phyloP scores from a whole-genome alignment of 495 filamentous ascomycete genomes.

The Daldinia bambusicola region DNA sequence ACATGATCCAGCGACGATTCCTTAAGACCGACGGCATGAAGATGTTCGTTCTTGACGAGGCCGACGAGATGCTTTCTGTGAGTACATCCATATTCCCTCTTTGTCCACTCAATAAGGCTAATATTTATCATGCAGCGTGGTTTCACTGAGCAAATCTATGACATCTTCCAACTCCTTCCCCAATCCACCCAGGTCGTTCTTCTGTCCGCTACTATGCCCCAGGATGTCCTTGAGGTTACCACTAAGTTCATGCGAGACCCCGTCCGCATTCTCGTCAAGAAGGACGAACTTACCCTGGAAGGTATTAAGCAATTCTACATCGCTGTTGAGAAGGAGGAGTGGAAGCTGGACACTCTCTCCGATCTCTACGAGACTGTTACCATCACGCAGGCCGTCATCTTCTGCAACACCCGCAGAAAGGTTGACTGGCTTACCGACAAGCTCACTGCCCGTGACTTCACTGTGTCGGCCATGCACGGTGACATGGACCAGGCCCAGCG shows the following conservation, averaged over 20 bases:
- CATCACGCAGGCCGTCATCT: constrained; percentile 99
- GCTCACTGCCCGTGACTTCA: constrained; percentile 97
- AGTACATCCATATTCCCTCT: constrained; percentile 41
- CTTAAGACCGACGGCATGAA: constrained; percentile 96
- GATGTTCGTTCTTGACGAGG: constrained; percentile 99
- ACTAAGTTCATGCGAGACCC: constrained; percentile 99
- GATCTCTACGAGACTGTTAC: constrained; percentile 99
- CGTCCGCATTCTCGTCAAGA: constrained; percentile 98
- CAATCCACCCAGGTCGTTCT: constrained; percentile 98
- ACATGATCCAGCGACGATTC: constrained; percentile 98
- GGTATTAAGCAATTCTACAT: constrained; percentile 99
- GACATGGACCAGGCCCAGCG: constrained; percentile 98
- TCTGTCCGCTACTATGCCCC: constrained; percentile 95
- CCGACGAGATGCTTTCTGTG: constrained; percentile 97
- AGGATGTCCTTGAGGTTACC: constrained; percentile 98
- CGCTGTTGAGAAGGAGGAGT: constrained; percentile 99
- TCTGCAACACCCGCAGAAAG: constrained; percentile 99
- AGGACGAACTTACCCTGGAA: constrained; percentile 97
- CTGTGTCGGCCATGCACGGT: constrained; percentile 98
- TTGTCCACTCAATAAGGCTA: constrained; percentile 26
- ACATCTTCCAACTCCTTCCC: constrained; percentile 97
- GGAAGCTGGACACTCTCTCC: constrained; percentile 99
- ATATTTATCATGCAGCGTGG: constrained; percentile 70
- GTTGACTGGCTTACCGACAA: constrained; percentile 99
- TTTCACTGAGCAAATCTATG: constrained; percentile 99